phyloP scores from a whole-genome alignment of 2,329 filamentous ascomycete genomes.

The Mycosphaerelloides madeirae region DNA sequence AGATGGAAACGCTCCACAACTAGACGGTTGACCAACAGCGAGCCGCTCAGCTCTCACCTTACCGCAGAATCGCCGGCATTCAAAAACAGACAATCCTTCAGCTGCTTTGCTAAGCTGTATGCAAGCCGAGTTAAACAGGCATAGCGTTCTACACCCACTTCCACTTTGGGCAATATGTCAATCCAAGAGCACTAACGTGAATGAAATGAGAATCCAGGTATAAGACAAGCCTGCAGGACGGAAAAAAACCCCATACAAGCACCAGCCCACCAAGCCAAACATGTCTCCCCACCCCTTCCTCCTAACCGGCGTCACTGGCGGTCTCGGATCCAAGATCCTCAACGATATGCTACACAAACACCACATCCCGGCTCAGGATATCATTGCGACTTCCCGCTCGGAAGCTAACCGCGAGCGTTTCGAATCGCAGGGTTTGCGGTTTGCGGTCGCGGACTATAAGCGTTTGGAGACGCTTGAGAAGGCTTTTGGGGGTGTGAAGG shows the following conservation, averaged over 20 bases:
- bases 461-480: constrained; percentile 40
- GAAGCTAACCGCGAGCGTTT: constrained; percentile 38
- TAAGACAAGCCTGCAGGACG: too few species aligned
- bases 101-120: not conserved
- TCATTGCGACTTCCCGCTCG: constrained; percentile 47
- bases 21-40: too few species aligned
- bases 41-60: too few species aligned
- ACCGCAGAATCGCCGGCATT: too few species aligned
- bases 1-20: too few species aligned
- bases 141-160: not conserved
- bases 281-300: constrained; percentile 14
- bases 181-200: too few species aligned
- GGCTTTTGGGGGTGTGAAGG: constrained; percentile 48
- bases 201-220: too few species aligned
- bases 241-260: too few species aligned
- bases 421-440: constrained; percentile 41
- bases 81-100: too few species aligned
- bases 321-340: constrained; percentile 49
- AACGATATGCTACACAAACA: constrained; percentile 45
- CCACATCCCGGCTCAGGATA: constrained; percentile 35
- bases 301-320: constrained; percentile 40
- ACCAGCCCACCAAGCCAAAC: not conserved
- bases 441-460: constrained; percentile 52
- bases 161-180: not conserved
- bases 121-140: not conserved